These are phyloP conservation scores for Akanthomyces lecanii DNA, from an alignment of 2,329 filamentous ascomycete species.

Conservation along the genomic window DNA sequence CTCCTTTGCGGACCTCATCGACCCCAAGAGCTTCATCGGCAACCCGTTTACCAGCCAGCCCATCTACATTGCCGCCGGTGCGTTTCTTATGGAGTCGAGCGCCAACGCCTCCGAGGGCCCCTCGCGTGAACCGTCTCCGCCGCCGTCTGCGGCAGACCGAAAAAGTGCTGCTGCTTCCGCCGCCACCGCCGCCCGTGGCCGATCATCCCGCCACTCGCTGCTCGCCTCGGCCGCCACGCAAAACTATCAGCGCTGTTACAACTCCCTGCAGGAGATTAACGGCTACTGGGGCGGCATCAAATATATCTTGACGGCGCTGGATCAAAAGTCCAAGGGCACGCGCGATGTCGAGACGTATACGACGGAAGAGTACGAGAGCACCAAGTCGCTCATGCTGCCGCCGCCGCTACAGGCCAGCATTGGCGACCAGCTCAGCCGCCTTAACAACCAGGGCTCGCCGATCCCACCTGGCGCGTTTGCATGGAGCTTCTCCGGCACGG, in stretches of 20 bases:
- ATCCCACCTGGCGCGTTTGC: conserved; percentile 57
- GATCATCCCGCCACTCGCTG: conserved; percentile 63
- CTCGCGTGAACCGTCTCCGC: conserved; percentile 52
- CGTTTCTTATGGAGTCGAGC: conserved; percentile 79
- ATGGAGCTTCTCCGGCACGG: conserved; percentile 83
- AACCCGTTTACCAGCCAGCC: conserved; percentile 89
- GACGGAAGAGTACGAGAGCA: conserved; percentile 72
- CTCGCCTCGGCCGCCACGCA: conserved; percentile 78
- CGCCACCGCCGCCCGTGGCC: conserved; percentile 26
- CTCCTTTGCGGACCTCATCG: conserved; percentile 79
- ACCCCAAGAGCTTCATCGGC: conserved; percentile 79
- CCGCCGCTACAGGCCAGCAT: conserved; percentile 36
- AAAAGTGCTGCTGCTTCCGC: background rate
- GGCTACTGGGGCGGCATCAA: conserved; percentile 82
- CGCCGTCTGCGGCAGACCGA: conserved; percentile 20
- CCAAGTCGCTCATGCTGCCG: conserved; percentile 41
- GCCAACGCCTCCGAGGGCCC: conserved; percentile 61
- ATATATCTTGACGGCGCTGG: conserved; percentile 80
- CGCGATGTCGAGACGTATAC: conserved; percentile 69
- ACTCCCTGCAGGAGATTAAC: conserved; percentile 75
- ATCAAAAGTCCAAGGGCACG: conserved; percentile 83
- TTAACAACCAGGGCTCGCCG: conserved; percentile 46
- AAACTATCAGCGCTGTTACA: conserved; percentile 84
- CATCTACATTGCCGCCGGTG: conserved; percentile 87
- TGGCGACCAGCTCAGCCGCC: conserved; percentile 39